phyloP scores from a whole-genome alignment of 768 basidiomycete genomes.

The Exidia glandulosa region DNA sequence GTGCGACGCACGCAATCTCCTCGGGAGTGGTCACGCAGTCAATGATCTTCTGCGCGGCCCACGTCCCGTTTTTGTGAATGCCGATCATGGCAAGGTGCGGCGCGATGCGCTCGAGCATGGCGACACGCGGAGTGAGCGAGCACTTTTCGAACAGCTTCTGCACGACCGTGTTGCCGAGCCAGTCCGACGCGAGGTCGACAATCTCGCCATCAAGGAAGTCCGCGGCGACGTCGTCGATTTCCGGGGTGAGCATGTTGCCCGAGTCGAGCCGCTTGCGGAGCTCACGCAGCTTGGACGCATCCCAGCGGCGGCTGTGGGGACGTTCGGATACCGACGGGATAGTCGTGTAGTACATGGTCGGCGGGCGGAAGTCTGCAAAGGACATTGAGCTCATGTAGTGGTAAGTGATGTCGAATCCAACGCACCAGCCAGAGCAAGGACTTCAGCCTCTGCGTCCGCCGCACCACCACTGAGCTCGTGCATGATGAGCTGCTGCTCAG shows the following conservation, averaged over 20 bases:
- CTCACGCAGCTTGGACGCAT: slow-evolving; percentile 87
- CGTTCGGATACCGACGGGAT: slow-evolving; percentile 86
- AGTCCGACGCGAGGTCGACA: slow-evolving; percentile 91
- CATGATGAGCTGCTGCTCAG: slow-evolving; percentile 97
- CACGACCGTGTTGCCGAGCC: slow-evolving; percentile 98
- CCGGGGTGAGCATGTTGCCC: slow-evolving; percentile 70
- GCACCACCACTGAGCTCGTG: slow-evolving; percentile 74
- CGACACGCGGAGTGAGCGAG: slow-evolving; percentile 61
- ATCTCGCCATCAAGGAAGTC: slow-evolving; percentile 93
- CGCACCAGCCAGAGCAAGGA: slow-evolving; percentile 77
- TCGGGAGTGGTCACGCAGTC: slow-evolving; percentile 85
- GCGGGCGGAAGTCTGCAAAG: slow-evolving; percentile 74
- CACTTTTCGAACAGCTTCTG: slow-evolving; percentile 95
- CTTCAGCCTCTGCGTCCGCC: slow-evolving; percentile 70
- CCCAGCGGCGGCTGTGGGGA: slow-evolving; percentile 79
- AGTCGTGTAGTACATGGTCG: slow-evolving; percentile 92
- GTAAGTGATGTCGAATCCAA: slow-evolving; percentile 6
- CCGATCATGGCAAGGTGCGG: slow-evolving; percentile 96
- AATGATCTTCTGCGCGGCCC: slow-evolving; percentile 99
- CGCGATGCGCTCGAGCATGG: slow-evolving; percentile 87
- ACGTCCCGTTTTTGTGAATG: slow-evolving; percentile 98
- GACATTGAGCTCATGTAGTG: too few species aligned
- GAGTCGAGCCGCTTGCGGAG: slow-evolving; percentile 89
- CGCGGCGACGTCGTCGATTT: slow-evolving; percentile 80
- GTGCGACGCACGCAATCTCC: slow-evolving; percentile 74